Percentiles rank a stretch among this genome's conserved stretches.
Evolutionary conservation across 257 asterid genomes (phyloP).

Genomic region (Hygrophila difformis): DNA sequence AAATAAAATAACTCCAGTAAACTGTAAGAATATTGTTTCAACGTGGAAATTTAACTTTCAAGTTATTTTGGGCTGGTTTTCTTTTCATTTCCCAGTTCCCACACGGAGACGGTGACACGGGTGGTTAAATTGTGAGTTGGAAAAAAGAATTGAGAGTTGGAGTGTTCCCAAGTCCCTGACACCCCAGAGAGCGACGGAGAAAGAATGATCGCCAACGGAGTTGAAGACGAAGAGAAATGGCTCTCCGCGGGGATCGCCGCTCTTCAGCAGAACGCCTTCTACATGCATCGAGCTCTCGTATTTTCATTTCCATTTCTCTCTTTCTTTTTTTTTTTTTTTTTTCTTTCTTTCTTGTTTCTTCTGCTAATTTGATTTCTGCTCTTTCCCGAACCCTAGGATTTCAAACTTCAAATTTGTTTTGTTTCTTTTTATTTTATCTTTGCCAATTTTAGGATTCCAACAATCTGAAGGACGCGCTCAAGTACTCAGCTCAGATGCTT

Average conservation of each 20-base stretch:
- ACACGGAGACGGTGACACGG: too few relatives aligned
- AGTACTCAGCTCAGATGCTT: constrained; percentile 97
- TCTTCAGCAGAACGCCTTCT: constrained; percentile 93
- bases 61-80: too few relatives aligned
- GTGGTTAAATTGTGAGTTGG: too few relatives aligned
- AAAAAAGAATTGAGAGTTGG: too few relatives aligned
- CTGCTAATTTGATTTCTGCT: constrained; percentile 12
- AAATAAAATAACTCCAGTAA: too few relatives aligned
- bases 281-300: constrained; percentile 99
- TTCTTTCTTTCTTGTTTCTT: constrained; percentile 10
- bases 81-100: too few relatives aligned
- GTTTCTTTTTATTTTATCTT: too few relatives aligned
- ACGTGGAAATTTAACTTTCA: too few relatives aligned
- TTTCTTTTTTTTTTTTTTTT: background rate
- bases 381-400: constrained; percentile 39
- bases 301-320: too few relatives aligned
- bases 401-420: constrained; percentile 14
- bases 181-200: too few relatives aligned
- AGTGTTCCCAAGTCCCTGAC: too few relatives aligned
- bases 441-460: constrained; percentile 59
- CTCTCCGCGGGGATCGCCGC: constrained; percentile 95
- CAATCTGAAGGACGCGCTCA: constrained; percentile 92
- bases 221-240: constrained; percentile 94
- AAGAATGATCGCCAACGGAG: constrained; percentile 59
- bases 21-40: too few relatives aligned